phyloP scores from a whole-genome alignment of 331 rosid genomes.

The Phaseolus coccineus region DNA sequence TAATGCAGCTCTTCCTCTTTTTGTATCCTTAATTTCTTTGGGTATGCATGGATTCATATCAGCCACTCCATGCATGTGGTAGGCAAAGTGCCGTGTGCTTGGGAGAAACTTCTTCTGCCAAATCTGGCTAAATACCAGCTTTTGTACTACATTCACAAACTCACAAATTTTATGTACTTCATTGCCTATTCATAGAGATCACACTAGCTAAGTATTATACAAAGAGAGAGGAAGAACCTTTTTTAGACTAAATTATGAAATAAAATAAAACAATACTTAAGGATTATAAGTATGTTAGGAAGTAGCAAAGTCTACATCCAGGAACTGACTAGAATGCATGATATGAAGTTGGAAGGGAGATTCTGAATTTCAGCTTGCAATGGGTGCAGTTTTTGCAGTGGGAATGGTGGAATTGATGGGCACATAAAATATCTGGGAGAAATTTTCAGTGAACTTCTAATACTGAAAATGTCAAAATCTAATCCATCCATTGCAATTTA shows the following conservation, averaged over 20 bases:
- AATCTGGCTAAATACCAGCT: slow-evolving; percentile 9
- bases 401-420: not conserved
- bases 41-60: slow-evolving; percentile 1
- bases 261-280: not conserved
- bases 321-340: not conserved
- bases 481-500: not conserved
- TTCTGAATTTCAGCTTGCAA: not conserved
- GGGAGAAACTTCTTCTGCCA: not conserved
- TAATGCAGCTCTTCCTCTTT: slow-evolving; percentile 28
- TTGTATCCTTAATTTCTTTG: not conserved
- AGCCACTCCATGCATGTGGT: slow-evolving; percentile 33
- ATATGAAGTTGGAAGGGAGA: not conserved
- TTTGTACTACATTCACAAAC: slow-evolving; percentile 11
- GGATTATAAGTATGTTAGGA: not conserved
- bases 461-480: not conserved
- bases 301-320: not conserved
- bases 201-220: too few species aligned
- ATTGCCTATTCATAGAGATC: not conserved
- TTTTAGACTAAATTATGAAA: not conserved
- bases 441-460: not conserved
- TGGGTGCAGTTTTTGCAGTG: not conserved
- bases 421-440: not conserved
- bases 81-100: slow-evolving; percentile 19
- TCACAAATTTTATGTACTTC: not conserved
- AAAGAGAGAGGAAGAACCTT: too few species aligned